Evolutionary conservation across 441 rosid genomes (phyloP), one percentile per base, ranked within the genome.

Genomic region (Biscutella auriculata): DNA sequence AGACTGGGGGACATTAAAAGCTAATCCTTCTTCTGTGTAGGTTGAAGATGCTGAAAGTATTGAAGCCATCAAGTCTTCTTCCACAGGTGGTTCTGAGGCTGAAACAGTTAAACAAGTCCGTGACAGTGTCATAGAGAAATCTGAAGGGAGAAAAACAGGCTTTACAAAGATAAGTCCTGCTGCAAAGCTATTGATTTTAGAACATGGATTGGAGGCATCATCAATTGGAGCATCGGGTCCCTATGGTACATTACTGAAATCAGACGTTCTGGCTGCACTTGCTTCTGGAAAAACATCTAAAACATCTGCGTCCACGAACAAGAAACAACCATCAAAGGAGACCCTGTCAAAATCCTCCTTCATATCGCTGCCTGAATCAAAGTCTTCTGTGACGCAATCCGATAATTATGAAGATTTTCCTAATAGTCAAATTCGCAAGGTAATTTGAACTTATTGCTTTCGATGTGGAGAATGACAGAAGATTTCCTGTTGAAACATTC

Each of bases 341-440:
- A 66, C 52, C 64, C 26, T 12, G 40, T 57, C 73, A 8, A 70
- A 76, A 65, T 27, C 81, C 53, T 78, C 88, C 39, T 30, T 76
- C 57, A 53, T 26, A 11, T 63, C 50, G 43, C n/a, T n/a, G n/a
- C 69, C 70, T 34, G 80, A 73, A 57, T 68, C 84, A 45, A 69
- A 69, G 69, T 52, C 86, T 70, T 58, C 52, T 16, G 54, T 60
- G 58, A 73, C 77, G 68, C 80, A 57, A 58, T 66, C 79, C 37
- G 79, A 77, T 70, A 76, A 82, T 61, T 89, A 79, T 62, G 86
- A 84, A 79, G 97, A 93, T 75, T 58, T 85, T 9, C 93, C 97
- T 48, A 88, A 93, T 67, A 77, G 86, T 82, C 99, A 93, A 82
- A 93, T 93, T 67, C 97, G 96, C 71, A 93, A 93, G 99, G 99